Base-by-base conservation (phyloP, 2,329 filamentous ascomycete species). In the Davidsoniella australis region DNA sequence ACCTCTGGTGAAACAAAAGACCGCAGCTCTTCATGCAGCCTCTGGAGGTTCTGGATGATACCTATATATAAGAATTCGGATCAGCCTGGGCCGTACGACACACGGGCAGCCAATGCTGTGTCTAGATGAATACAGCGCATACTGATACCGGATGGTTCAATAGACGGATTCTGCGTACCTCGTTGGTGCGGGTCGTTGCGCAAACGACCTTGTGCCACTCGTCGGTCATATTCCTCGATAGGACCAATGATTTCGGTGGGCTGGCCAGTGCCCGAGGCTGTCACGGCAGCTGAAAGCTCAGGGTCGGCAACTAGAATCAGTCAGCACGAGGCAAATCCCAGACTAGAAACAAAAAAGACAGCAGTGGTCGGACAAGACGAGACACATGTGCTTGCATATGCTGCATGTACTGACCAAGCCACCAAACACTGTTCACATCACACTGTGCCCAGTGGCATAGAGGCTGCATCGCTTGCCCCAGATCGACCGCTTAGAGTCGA, bases 171-270 rank as follows among this genome's bases (percentile, higher is more conserved):
- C 41, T 17, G 54, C 68, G 57, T 67, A 87, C 85, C 80, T 72
- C 91, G 72, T 64, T 98, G 91, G 64, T 95, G 85, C 55, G 86
- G 78, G 62, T 98, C 91, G 62, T 96, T 85, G 55, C 82, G 75
- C 55, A 98, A 63, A 45, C 76, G 69, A 9, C 87, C 85, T 41
- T 71, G 67, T 43, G 78, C 70, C 7, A 98, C 88, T 43, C 89
- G 76, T 53, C 73, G 71, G 62, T 95, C 82, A 63, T 98, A 98
- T 64, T 96, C 89, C 55, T 79, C 74, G 59, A 96, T 72, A 2
- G 91, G 91, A 0, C 88, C 88, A 54, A 68, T 61, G 18, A 43
- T 24, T 8, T 51, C 33, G 16, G 20, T 29, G 14, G 38, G 38
- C 24, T 33, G 29, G 29, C 29, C 8, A 33, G 29, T 33, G 29